Percentiles rank a stretch among this genome's conserved stretches.
phyloP scores from a whole-genome alignment of 225 moss, liverwort and hornwort genomes.

The Bryoerythrophyllum caledonicum region DNA sequence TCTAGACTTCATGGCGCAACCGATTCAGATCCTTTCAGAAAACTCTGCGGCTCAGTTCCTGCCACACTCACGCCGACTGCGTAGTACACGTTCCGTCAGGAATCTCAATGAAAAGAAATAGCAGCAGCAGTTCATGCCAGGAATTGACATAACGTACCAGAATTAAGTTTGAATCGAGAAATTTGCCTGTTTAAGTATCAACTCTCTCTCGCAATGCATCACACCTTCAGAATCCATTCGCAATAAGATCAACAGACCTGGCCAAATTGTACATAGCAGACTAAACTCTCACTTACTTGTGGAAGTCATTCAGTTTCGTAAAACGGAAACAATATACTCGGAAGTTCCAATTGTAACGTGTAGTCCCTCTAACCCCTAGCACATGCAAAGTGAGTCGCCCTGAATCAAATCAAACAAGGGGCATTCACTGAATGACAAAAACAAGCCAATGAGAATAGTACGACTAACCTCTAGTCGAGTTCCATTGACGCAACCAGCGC shows the following conservation, averaged over 20 bases:
- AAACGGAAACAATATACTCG: too few species aligned
- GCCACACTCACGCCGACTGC: background rate
- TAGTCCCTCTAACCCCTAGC: background rate
- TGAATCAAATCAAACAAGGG: background rate
- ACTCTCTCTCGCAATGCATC: background rate
- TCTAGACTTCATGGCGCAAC: constrained; percentile 5
- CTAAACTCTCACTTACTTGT: background rate
- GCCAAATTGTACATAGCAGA: background rate
- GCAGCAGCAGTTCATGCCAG: background rate
- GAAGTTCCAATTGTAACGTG: too few species aligned
- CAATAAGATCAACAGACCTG: background rate
- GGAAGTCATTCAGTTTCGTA: background rate
- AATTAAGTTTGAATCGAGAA: background rate
- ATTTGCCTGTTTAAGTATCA: background rate
- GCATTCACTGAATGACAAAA: background rate
- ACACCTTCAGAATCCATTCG: background rate
- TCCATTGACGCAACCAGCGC: background rate
- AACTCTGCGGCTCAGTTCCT: background rate
- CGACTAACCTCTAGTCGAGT: background rate
- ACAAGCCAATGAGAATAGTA: background rate
- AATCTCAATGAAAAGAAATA: background rate
- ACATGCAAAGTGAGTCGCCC: background rate
- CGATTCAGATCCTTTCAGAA: background rate
- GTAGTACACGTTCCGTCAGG: background rate
- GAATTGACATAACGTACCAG: background rate